These are phyloP conservation scores for Antitrichia curtipendula DNA, from an alignment of 225 moss, liverwort and hornwort genomes.

Conservation along the genomic window DNA sequence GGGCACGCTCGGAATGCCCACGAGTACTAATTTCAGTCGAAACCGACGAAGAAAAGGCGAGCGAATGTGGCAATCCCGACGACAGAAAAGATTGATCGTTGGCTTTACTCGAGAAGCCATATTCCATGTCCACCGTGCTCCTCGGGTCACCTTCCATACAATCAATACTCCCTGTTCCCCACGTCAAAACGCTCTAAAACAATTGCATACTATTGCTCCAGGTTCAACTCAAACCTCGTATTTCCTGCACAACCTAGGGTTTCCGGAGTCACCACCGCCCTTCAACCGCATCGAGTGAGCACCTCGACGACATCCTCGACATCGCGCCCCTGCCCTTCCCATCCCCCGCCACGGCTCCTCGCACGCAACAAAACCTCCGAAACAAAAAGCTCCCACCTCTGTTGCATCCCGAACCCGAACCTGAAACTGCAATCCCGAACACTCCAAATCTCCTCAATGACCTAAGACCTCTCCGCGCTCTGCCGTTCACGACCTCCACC, in stretches of 20 bases:
- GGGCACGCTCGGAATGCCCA: conserved; percentile 21
- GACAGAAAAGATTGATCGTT: neutral
- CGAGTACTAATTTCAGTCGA: conserved; percentile 4
- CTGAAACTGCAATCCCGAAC: neutral
- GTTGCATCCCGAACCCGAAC: neutral
- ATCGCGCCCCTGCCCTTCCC: neutral
- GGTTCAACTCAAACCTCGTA: neutral
- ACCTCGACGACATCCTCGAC: neutral
- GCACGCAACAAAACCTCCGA: neutral
- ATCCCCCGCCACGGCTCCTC: neutral
- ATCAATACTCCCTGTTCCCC: neutral
- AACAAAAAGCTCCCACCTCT: neutral
- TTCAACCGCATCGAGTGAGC: neutral
- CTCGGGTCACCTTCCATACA: conserved; percentile 14
- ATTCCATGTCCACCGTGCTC: conserved; percentile 17
- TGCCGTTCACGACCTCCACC: neutral
- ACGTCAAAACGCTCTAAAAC: neutral
- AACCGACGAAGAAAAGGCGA: neutral
- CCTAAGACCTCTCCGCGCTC: neutral
- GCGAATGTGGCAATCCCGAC: conserved; percentile 4
- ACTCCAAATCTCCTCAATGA: neutral
- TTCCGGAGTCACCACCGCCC: neutral
- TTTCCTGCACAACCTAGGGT: neutral
- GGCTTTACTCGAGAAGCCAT: conserved; percentile 1
- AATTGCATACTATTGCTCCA: neutral